These are phyloP conservation scores for Diaporthe velutina DNA, from an alignment of 2,329 filamentous ascomycete genomes.

Conservation along the genomic window DNA sequence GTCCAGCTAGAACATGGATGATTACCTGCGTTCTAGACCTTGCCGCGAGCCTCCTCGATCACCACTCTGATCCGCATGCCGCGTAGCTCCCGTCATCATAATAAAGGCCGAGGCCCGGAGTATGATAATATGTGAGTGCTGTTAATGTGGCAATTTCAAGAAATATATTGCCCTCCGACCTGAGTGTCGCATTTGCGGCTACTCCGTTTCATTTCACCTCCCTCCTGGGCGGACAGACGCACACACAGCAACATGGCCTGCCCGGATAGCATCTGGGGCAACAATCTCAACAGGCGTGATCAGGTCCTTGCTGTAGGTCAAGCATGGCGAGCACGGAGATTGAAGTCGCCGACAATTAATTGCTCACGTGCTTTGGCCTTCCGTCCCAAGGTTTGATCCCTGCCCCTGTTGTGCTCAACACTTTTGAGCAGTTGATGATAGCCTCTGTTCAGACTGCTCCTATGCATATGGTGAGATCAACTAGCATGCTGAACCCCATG, in stretches of 20 bases:
- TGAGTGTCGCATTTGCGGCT: background rate
- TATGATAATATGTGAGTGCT: background rate
- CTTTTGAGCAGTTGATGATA: background rate
- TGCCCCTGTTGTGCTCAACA: background rate
- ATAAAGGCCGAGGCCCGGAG: conserved; percentile 11
- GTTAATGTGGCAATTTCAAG: conserved; percentile 4
- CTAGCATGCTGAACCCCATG: background rate
- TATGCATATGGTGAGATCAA: background rate
- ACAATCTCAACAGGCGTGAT: background rate
- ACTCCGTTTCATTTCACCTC: conserved; percentile 8
- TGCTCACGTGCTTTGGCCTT: conserved; percentile 3
- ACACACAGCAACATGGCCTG: background rate
- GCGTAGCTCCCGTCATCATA: background rate
- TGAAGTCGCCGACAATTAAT: background rate
- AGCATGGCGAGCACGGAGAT: conserved; percentile 8
- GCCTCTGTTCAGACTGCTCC: background rate
- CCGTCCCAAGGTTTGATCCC: background rate
- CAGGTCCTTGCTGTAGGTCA: background rate
- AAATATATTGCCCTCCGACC: conserved; percentile 1
- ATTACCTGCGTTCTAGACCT: conserved; percentile 5
- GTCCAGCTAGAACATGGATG: background rate
- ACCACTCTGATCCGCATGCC: conserved; percentile 7
- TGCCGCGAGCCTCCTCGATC: conserved; percentile 8
- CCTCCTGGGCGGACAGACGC: background rate
- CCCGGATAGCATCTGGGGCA: background rate